These are phyloP conservation scores for Thalassia testudinum DNA, from an alignment of 116 monocot species.

Conservation along the genomic window DNA sequence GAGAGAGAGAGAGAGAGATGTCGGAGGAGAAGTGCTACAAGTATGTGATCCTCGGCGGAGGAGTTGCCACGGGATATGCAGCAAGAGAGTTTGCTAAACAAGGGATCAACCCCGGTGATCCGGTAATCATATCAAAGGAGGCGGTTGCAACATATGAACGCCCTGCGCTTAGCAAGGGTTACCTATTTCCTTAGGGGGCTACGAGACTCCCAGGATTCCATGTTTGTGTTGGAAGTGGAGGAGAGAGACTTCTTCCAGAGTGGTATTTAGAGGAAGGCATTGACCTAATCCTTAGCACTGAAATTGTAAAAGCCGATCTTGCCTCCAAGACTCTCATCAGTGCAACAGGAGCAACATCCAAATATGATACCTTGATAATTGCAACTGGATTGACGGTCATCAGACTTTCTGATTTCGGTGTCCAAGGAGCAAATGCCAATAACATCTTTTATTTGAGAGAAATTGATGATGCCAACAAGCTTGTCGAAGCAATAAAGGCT, in stretches of 20 bases:
- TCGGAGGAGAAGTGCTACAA: conserved; percentile 53
- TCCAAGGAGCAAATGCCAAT: conserved; percentile 84
- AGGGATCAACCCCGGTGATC: conserved; percentile 59
- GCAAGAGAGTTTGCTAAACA: conserved; percentile 81
- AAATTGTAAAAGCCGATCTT: conserved; percentile 69
- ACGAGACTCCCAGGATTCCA: conserved; percentile 95
- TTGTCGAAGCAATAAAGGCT: conserved; percentile 57
- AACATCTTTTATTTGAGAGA: conserved; percentile 87
- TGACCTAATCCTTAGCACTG: conserved; percentile 65
- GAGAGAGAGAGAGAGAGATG: too few relatives aligned
- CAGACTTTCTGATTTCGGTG: conserved; percentile 71
- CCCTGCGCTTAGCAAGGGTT: conserved; percentile 94
- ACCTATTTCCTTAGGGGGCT: conserved; percentile 74
- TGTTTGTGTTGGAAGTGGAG: conserved; percentile 88
- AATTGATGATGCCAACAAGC: conserved; percentile 82
- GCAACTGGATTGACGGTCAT: conserved; percentile 87
- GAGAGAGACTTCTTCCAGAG: conserved; percentile 74
- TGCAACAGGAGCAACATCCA: conserved; percentile 42
- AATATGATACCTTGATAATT: conserved; percentile 61
- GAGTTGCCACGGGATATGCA: conserved; percentile 91
- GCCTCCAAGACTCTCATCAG: conserved; percentile 51
- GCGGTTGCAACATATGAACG: conserved; percentile 97
- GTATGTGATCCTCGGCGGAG: conserved; percentile 66
- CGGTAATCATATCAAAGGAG: conserved; percentile 89
- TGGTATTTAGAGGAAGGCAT: conserved; percentile 83